Percentiles rank a stretch among this genome's conserved stretches.
These are phyloP conservation scores for Monosporascus ibericus DNA, from an alignment of 2,329 filamentous ascomycete genomes.

Conservation along the genomic window DNA sequence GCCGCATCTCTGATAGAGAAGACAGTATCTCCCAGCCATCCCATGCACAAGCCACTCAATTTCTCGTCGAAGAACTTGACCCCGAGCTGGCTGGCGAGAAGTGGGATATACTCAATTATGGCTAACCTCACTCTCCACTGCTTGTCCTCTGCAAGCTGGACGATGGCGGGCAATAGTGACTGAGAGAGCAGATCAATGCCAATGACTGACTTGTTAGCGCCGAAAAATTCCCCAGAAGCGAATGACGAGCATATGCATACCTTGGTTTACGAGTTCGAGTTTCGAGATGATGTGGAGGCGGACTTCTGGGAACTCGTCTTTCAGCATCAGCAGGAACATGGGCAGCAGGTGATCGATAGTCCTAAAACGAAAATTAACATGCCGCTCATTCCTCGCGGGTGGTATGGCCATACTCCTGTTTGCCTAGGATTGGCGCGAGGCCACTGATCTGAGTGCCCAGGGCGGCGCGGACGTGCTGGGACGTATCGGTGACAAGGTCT, in stretches of 20 bases:
- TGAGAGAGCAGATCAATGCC: conserved; percentile 96
- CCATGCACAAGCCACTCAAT: conserved; percentile 91
- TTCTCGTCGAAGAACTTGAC: conserved; percentile 99
- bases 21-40: conserved; percentile 95
- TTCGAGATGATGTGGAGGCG: conserved; percentile 99
- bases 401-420: conserved; percentile 70
- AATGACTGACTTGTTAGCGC: conserved; percentile 59
- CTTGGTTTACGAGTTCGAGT: conserved; percentile 94
- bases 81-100: conserved; percentile 90
- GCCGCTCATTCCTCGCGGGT: background rate
- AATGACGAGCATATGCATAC: conserved; percentile 37
- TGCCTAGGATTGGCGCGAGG: conserved; percentile 91
- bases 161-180: conserved; percentile 92
- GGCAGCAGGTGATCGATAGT: conserved; percentile 94
- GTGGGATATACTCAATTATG: conserved; percentile 98
- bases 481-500: conserved; percentile 90
- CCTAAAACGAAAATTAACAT: conserved; percentile 39
- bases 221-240: background rate
- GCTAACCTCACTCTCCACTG: conserved; percentile 97
- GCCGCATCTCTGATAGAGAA: conserved; percentile 98
- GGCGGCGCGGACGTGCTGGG: conserved; percentile 92
- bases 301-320: conserved; percentile 98
- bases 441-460: conserved; percentile 96
- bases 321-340: conserved; percentile 99
- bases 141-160: conserved; percentile 97